Evolutionary conservation across 2,329 filamentous ascomycete genomes (phyloP).

Genomic region (Fonsecaea pedrosoi): DNA sequence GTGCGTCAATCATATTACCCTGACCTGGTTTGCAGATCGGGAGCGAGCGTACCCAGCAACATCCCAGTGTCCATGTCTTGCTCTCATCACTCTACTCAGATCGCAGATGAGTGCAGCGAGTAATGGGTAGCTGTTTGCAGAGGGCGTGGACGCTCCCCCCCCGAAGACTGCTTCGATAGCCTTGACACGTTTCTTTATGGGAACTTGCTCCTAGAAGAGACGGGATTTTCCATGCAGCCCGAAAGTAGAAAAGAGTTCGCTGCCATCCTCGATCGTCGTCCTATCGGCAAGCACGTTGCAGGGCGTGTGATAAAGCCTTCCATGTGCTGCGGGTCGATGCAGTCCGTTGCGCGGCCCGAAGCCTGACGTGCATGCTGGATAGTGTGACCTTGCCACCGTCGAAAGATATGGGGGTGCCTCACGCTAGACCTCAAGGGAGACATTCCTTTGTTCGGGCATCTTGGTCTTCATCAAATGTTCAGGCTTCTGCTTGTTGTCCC

Average conservation of each 20-base stretch:
- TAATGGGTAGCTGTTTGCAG: not conserved
- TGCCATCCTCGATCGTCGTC: not conserved
- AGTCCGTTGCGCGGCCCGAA: not conserved
- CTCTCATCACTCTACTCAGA: not conserved
- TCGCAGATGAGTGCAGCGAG: not conserved
- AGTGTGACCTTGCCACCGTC: not conserved
- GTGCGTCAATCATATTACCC: not conserved
- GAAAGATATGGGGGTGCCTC: not conserved
- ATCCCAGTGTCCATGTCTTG: not conserved
- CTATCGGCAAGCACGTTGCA: not conserved
- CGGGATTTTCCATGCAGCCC: not conserved
- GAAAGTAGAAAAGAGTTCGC: not conserved
- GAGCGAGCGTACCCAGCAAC: not conserved
- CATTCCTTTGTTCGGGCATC: not conserved
- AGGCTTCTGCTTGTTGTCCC: slow-evolving; percentile 27
- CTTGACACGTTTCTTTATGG: not conserved
- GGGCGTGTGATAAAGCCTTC: not conserved
- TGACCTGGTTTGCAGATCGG: not conserved
- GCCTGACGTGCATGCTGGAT: not conserved
- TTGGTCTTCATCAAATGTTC: slow-evolving; percentile 7
- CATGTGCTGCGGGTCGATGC: not conserved
- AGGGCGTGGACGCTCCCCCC: not conserved
- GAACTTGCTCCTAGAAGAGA: not conserved
- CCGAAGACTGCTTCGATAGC: not conserved
- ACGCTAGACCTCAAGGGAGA: not conserved